phyloP scores from a whole-genome alignment of 176 grass and related monocot species.

The Ananas comosus region DNA sequence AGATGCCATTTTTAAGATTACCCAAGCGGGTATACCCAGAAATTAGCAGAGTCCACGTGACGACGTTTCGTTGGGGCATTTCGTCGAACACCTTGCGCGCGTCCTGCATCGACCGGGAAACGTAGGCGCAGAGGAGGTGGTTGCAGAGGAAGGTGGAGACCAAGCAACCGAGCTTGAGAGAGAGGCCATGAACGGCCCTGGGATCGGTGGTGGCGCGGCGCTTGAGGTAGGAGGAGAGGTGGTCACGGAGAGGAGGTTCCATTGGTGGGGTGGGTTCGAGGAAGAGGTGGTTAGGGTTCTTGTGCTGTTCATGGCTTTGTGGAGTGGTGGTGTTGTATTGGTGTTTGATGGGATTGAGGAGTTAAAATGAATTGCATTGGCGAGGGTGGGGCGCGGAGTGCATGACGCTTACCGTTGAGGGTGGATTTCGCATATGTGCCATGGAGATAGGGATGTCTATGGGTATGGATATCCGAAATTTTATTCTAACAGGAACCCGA shows the following conservation, averaged over 20 bases:
- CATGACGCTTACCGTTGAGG: no score
- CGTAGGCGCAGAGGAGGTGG: conserved; percentile 21
- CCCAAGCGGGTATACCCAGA: conserved; percentile 26
- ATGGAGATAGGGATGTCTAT: no score
- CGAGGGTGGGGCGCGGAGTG: no score
- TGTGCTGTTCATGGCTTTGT: not conserved
- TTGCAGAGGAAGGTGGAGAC: conserved; percentile 48
- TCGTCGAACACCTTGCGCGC: conserved; percentile 46
- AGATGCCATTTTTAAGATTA: conserved; percentile 15
- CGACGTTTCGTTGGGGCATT: conserved; percentile 41
- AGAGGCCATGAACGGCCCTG: conserved; percentile 22
- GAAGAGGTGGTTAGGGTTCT: not conserved
- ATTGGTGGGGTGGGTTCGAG: not conserved
- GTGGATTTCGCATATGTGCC: no score
- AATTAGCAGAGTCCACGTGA: conserved; percentile 42
- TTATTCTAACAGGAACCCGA: no score
- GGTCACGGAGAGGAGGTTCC: conserved; percentile 20
- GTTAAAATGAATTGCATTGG: no score
- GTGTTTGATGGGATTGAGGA: no score
- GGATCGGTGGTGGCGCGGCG: conserved; percentile 12
- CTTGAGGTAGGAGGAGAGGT: conserved; percentile 34
- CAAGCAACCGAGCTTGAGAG: conserved; percentile 37
- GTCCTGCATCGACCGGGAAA: conserved; percentile 3
- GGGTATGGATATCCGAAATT: no score
- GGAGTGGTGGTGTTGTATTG: not conserved